Evolutionary conservation across 139 green algal genomes (phyloP).

Genomic region (Tetratostichococcus sp.): DNA sequence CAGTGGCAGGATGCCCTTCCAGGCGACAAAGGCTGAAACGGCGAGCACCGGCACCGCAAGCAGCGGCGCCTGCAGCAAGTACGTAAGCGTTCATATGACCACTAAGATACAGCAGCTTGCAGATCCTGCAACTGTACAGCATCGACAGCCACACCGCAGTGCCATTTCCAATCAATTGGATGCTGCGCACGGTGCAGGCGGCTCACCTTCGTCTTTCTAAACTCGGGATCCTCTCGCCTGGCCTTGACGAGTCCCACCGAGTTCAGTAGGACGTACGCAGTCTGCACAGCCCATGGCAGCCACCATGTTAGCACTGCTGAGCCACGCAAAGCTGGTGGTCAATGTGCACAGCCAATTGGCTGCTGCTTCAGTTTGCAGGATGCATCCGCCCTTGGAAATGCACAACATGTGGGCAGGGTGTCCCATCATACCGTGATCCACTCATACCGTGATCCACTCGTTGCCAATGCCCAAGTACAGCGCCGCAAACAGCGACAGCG

Average conservation of each 20-base stretch:
- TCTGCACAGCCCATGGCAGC: not conserved
- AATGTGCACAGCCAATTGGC: not conserved
- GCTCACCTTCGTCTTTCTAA: not conserved
- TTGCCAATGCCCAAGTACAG: not conserved
- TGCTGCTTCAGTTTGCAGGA: too few species aligned
- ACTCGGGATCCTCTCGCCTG: not conserved
- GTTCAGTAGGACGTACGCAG: not conserved
- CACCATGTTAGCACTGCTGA: too few species aligned
- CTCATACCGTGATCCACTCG: not conserved
- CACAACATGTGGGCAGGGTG: too few species aligned
- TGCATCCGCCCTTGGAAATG: too few species aligned
- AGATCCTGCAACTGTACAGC: too few species aligned
- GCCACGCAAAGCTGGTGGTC: not conserved
- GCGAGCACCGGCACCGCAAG: not conserved
- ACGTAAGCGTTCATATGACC: too few species aligned
- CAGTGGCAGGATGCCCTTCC: not conserved
- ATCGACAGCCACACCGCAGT: not conserved
- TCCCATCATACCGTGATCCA: too few species aligned
- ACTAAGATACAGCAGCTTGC: too few species aligned
- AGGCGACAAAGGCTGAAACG: not conserved
- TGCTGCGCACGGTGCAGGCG: too few species aligned
- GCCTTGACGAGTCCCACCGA: not conserved
- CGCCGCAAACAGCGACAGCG: not conserved
- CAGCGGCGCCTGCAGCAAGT: not conserved
- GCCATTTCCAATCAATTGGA: not conserved